Evolutionary conservation across 2,329 filamentous ascomycete genomes (phyloP), one percentile per base, ranked within the genome.

Genomic region (Aschersonia sp.): DNA sequence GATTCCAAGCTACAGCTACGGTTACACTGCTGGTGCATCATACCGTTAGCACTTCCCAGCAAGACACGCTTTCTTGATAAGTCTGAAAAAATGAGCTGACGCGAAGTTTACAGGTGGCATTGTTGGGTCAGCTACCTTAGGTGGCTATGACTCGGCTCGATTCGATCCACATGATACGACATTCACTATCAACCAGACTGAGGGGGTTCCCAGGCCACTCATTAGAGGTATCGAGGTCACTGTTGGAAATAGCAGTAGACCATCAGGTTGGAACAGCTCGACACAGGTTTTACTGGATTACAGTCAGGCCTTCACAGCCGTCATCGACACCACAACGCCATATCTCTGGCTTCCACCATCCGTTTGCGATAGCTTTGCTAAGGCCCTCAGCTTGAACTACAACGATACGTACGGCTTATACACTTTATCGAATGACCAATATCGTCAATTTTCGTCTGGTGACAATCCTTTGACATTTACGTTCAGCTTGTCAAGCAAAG

Each of bases 1-100:
- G 49, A 84, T 88, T 45, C 80, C 83, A 1, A 87, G 84, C 59
- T 71, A 85, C 52, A 85, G 81, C 42, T 88, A 84, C 59, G 83
- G 81, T 46, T 89, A 82, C 60, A 88, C 84, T 3, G 84, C 84
- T 41, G 85, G 85, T 12, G 82, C 82, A n/a, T 74, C 74, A 51
- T 88, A 88, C 57, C 73, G 80, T 81, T 66, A 60, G 74, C 20
- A 42, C 10, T 3, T n/a, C n/a, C n/a, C 5, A 38, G 12, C 20
- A 20, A 20, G 35, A 38, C 12, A 9, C n/a, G 40, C 4, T 9
- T 10, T 43, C 40, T 43, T 43, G 12, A 9, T 9, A 7, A 2
- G 12, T 43, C 12, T 38, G 35, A 38, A 12, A 12, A 38, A 42
- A n/a, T n/a, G 20, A 5, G 30, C 7, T 30, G 31, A 28, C 20